phyloP scores from a whole-genome alignment of 768 basidiomycete species.

The Tricholomella constricta region DNA sequence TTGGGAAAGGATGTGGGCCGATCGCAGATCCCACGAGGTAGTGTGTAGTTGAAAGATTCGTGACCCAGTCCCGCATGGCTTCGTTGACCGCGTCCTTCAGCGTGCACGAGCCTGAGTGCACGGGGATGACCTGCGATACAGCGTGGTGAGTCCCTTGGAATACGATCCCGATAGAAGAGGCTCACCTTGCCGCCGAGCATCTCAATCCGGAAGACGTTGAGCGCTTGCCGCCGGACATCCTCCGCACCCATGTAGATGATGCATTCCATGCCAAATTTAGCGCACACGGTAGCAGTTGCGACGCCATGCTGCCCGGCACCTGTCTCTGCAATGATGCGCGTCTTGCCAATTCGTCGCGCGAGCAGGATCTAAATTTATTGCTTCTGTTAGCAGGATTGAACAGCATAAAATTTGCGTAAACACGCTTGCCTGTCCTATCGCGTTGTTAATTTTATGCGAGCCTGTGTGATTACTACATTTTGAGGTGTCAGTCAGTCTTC shows the following conservation, averaged over 20 bases:
- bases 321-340: slow-evolving; percentile 96
- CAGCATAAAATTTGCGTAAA: neutral
- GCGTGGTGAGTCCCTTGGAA: neutral
- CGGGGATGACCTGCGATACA: slow-evolving; percentile 77
- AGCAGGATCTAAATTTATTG: slow-evolving; percentile 70
- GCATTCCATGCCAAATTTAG: slow-evolving; percentile 94
- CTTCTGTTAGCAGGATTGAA: neutral
- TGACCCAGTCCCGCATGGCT: slow-evolving; percentile 98
- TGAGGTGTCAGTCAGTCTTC: slow-evolving; percentile 8
- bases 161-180: neutral
- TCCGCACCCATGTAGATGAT: slow-evolving; percentile 98
- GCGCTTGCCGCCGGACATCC: slow-evolving; percentile 91
- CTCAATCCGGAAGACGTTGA: slow-evolving; percentile 97
- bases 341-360: slow-evolving; percentile 93
- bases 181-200: slow-evolving; percentile 92
- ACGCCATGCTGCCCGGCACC: slow-evolving; percentile 99
- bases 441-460: slow-evolving; percentile 99
- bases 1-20: slow-evolving; percentile 98
- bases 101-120: slow-evolving; percentile 90
- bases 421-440: slow-evolving; percentile 80
- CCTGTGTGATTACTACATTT: slow-evolving; percentile 87
- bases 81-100: slow-evolving; percentile 99
- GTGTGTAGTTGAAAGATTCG: slow-evolving; percentile 90
- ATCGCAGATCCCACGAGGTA: slow-evolving; percentile 98
- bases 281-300: slow-evolving; percentile 97